phyloP scores from a whole-genome alignment of 2,329 filamentous ascomycete genomes.

The Aureobasidium subglaciale region DNA sequence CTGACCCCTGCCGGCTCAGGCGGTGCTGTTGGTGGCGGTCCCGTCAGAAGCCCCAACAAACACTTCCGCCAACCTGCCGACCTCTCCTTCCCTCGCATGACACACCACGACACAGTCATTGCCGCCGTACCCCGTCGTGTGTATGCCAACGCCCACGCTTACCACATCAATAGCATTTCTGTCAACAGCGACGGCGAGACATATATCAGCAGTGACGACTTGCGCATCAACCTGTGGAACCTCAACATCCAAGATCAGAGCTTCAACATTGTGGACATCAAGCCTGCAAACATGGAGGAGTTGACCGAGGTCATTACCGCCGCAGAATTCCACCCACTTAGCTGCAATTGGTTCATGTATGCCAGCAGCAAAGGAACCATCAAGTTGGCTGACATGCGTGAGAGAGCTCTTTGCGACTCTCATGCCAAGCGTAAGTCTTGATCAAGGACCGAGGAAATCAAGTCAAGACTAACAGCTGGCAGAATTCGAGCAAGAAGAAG shows the following conservation, averaged over 20 bases:
- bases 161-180: slow-evolving; percentile 99
- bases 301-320: slow-evolving; percentile 97
- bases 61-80: slow-evolving; percentile 75
- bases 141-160: slow-evolving; percentile 96
- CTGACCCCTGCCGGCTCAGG: slow-evolving; percentile 66
- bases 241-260: slow-evolving; percentile 98
- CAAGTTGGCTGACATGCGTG: slow-evolving; percentile 96
- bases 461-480: slow-evolving; percentile 17
- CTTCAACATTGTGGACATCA: slow-evolving; percentile 99
- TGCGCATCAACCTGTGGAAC: slow-evolving; percentile 98
- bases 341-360: slow-evolving; percentile 99
- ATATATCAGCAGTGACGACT: slow-evolving; percentile 96
- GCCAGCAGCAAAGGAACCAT: slow-evolving; percentile 98
- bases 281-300: slow-evolving; percentile 99
- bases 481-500: slow-evolving; percentile 99
- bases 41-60: slow-evolving; percentile 63
- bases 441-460: background rate
- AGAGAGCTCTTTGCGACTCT: slow-evolving; percentile 91
- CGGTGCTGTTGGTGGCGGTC: slow-evolving; percentile 64
- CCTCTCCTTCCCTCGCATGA: slow-evolving; percentile 89
- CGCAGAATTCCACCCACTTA: slow-evolving; percentile 91
- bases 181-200: slow-evolving; percentile 99
- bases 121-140: slow-evolving; percentile 92
- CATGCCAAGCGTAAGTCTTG: slow-evolving; percentile 77
- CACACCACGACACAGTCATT: slow-evolving; percentile 96